phyloP scores from a whole-genome alignment of 179 eudicot genomes.

The Sideroxylon spinosum region DNA sequence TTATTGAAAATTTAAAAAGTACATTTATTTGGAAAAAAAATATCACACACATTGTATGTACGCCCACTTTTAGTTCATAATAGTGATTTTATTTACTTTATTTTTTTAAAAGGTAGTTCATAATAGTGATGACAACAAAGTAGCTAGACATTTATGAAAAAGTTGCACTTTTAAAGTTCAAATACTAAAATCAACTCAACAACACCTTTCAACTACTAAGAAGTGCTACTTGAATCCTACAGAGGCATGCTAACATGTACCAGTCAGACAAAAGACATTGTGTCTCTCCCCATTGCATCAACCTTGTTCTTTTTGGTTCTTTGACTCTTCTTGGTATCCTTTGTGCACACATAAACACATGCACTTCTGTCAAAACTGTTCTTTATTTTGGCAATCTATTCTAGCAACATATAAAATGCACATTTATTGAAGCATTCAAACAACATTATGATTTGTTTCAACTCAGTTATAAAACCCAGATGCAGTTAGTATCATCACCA shows the following conservation, averaged over 20 bases:
- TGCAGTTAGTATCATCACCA: not conserved
- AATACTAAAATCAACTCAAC: not conserved
- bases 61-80: not conserved
- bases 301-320: not conserved
- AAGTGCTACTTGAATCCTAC: not conserved
- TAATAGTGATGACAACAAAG: not conserved
- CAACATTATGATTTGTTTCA: not conserved
- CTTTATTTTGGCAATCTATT: not conserved
- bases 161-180: not conserved
- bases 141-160: not conserved
- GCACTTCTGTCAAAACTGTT: not conserved
- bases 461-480: not conserved
- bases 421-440: not conserved
- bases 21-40: no score
- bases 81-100: no score
- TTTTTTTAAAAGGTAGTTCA: no score
- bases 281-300: not conserved
- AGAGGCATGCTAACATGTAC: not conserved
- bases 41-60: no score
- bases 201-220: not conserved
- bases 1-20: no score
- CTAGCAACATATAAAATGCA: not conserved
- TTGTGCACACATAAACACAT: not conserved
- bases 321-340: not conserved
- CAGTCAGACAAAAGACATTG: no score